Base-by-base conservation (phyloP, 495 filamentous ascomycete species). In the Trichoderma gamsii region DNA sequence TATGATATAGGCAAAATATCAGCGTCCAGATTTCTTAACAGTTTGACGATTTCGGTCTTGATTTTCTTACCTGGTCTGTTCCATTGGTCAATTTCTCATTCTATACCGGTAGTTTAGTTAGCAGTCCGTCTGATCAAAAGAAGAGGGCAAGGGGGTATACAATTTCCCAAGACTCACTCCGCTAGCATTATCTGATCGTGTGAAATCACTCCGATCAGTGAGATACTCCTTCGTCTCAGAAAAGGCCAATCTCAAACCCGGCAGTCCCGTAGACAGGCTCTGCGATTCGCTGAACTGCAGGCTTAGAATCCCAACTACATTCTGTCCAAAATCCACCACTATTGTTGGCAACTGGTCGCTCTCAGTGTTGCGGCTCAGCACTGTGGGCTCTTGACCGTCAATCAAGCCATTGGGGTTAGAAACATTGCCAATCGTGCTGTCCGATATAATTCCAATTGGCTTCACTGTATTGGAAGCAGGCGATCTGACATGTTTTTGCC, bases 261-360 rank as follows among this genome's bases (percentile, higher is more conserved):
- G 81, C 38, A 74, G 69, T 4, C 69, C 70, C 6, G 59, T 46
- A n/a, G 70, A 72, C 13, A 38, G 35, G 41, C 72, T 73, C 63
- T 66, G 64, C 35, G 73, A 73, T 44, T 71, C 61, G 11, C 67
- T 71, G 46, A 75, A 75, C 32, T 73, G 61, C 38, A 75, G 71
- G 52, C 65, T 66, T 27, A 75, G 35, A 41, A 71, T 71, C 0
- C 81, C 81, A 38, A 79, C 79, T 8, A 79, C 71, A 71, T 82
- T 80, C 63, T 78, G 78, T 4, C 81, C 80, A 68, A 81, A 83
- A 70, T 82, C 81, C 35, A 82, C 70, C 3, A 81, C 74, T 4
- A 83, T 66, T 25, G 46, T 68, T 5, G 70, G 72, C 32, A 67
- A 56, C 21, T 69, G 51, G 49, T 64, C 51, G n/a, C 27, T 63